A percentile compares a stretch with the other conserved stretches of the same genome.
phyloP scores from a whole-genome alignment of 352 stramenopile species.

The Blastocystis sp. region DNA sequence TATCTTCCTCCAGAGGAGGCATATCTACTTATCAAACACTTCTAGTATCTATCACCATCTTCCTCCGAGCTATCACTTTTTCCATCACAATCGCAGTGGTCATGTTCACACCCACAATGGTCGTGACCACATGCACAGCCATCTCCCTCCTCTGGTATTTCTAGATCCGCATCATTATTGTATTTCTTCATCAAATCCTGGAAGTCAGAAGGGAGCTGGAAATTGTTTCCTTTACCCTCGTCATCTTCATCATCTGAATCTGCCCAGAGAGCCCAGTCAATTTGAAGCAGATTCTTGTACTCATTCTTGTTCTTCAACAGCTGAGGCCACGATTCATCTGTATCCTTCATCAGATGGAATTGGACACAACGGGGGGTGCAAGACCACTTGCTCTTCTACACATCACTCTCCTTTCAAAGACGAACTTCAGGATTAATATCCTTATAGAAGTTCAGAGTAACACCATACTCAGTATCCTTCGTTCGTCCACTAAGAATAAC shows the following conservation, averaged over 20 bases:
- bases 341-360: slow-evolving; percentile 56
- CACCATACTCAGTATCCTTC: slow-evolving; percentile 50
- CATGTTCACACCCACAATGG: not conserved
- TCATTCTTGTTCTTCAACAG: slow-evolving; percentile 64
- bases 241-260: slow-evolving; percentile 64
- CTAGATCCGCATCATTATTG: not conserved
- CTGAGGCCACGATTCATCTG: slow-evolving; percentile 20
- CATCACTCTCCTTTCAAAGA: not conserved
- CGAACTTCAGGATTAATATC: slow-evolving; percentile 43
- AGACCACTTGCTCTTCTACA: slow-evolving; percentile 56
- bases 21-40: slow-evolving; percentile 22
- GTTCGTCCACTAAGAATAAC: slow-evolving; percentile 12
- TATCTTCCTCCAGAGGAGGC: slow-evolving; percentile 42
- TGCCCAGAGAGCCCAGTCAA: slow-evolving; percentile 47
- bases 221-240: not conserved
- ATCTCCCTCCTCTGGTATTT: not conserved
- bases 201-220: slow-evolving; percentile 16
- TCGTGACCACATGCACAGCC: not conserved
- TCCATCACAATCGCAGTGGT: not conserved
- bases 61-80: not conserved
- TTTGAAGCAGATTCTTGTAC: slow-evolving; percentile 57
- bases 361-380: slow-evolving; percentile 10
- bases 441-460: slow-evolving; percentile 32
- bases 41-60: not conserved
- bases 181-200: slow-evolving; percentile 54